A percentile compares a stretch with the other conserved stretches of the same genome.
Evolutionary conservation across 805 yeast species (phyloP).

Genomic region (Candida ficus): DNA sequence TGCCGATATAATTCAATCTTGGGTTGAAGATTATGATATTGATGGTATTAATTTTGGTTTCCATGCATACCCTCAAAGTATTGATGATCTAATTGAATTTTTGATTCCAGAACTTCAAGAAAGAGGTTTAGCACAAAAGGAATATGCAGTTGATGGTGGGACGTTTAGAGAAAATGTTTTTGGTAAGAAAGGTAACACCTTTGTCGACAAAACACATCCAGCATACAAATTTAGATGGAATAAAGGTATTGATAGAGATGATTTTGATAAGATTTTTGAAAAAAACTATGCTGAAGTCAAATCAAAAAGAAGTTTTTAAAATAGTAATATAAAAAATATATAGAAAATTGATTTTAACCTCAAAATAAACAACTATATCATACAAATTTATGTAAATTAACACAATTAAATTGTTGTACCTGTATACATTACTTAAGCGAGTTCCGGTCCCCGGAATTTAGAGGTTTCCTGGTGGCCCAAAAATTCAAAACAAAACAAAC

Average conservation of each 20-base stretch:
- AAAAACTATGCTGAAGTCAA: not conserved
- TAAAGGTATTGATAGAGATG: slow-evolving; percentile 21
- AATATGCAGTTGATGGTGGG: slow-evolving; percentile 29
- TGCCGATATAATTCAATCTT: slow-evolving; percentile 33
- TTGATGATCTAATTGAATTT: slow-evolving; percentile 32
- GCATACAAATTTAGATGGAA: slow-evolving; percentile 19
- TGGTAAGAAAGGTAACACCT: slow-evolving; percentile 15
- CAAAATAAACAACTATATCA: too few relatives aligned
- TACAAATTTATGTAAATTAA: too few relatives aligned
- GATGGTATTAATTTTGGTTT: slow-evolving; percentile 39
- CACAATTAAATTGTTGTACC: too few relatives aligned
- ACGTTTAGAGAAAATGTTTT: slow-evolving; percentile 33
- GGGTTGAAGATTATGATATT: slow-evolving; percentile 35
- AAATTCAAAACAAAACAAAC: too few relatives aligned
- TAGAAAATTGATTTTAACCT: too few relatives aligned
- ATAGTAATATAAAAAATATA: too few relatives aligned
- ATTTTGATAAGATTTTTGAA: slow-evolving; percentile 20
- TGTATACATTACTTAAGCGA: too few relatives aligned
- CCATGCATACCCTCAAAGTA: slow-evolving; percentile 32
- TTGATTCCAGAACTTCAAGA: slow-evolving; percentile 32
- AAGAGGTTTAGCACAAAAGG: slow-evolving; percentile 31
- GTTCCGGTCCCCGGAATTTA: too few relatives aligned
- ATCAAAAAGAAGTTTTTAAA: not conserved
- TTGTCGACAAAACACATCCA: slow-evolving; percentile 15
- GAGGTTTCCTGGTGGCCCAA: too few relatives aligned